Percentiles rank a stretch among this genome's conserved stretches.
Evolutionary conservation across 164 flowering plant species (phyloP).

Genomic region (Aristolochia californica): DNA sequence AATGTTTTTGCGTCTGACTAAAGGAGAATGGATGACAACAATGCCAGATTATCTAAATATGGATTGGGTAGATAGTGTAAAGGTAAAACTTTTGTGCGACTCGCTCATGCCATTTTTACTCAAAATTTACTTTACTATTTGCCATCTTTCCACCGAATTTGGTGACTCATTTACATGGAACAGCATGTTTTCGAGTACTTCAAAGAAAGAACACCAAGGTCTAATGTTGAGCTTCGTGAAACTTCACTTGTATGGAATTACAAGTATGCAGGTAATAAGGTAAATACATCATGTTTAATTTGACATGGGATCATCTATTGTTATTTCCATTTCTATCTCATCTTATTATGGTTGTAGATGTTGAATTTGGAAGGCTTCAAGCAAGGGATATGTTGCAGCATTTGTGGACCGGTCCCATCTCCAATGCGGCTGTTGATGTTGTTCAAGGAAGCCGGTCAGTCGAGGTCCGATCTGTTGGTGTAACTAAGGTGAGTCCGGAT

Average conservation of each 20-base stretch:
- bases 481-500: conserved; percentile 62
- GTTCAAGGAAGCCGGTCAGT: conserved; percentile 94
- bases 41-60: conserved; percentile 72
- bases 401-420: conserved; percentile 97
- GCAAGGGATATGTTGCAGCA: conserved; percentile 97
- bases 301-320: neutral
- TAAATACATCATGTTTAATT: neutral
- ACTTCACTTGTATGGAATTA: conserved; percentile 97
- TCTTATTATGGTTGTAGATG: conserved; percentile 23
- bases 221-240: conserved; percentile 71
- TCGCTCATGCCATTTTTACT: neutral
- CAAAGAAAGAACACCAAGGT: conserved; percentile 87
- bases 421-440: conserved; percentile 95
- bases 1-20: conserved; percentile 61
- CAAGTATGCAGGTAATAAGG: conserved; percentile 73
- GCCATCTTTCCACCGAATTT: neutral
- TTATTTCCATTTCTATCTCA: conserved; percentile 5
- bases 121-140: no score
- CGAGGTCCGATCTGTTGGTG: conserved; percentile 96
- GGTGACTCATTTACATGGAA: conserved; percentile 11
- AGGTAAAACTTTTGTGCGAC: conserved; percentile 34
- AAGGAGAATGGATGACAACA: conserved; percentile 78
- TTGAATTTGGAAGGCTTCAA: conserved; percentile 94
- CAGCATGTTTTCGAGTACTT: conserved; percentile 87
- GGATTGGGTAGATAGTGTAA: conserved; percentile 86